Evolutionary conservation across 441 rosid genomes (phyloP), one percentile per base, ranked within the genome.

Genomic region (Isatis lusitanica): DNA sequence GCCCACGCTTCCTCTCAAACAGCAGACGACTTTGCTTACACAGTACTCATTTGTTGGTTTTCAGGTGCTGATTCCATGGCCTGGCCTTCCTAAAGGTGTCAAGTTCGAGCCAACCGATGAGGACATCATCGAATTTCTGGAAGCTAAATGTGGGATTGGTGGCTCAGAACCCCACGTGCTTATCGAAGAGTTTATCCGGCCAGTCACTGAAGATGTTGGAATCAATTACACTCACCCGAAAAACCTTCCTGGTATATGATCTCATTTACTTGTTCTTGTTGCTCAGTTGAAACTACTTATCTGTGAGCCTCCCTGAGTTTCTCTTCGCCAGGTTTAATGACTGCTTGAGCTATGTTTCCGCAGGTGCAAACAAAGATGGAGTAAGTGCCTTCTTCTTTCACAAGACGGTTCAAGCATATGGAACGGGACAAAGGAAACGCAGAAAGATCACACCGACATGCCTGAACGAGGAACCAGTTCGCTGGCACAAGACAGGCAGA

Each of bases 401-500:
- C 75, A 85, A 78, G 82, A 93, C 90, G 1, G 70, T 69, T 35
- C 94, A 95, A 68, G 99, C 99, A 36, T 93, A 95, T 63, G 82
- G 94, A 33, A 93, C 92, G 39, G 99, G 99, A 39, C 93, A 85
- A 68, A 80, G 98, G 55, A 95, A 95, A 84, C 98, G 99, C 57
- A 84, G 99, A 18, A 93, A 85, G 83, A 78, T 95, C 77, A 87
- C 85, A 15, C 82, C 85, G 16, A 63, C 78, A 18, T 74, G 74
- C 69, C 63, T 80, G 0, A 42, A 70, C 16, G 83, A 79, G 77
- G 95, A 87, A 59, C 84, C 78, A 72, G 95, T 88, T 24, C 93
- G 99, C 70, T 95, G 99, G 99, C 99, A 95, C 78, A 95, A 95
- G 83, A 95, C 99, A 7, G 99, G 99, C 40, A 90, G 80, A 83